Evolutionary conservation across 305 asterid genomes (phyloP).

Genomic region (Galium porrigens): DNA sequence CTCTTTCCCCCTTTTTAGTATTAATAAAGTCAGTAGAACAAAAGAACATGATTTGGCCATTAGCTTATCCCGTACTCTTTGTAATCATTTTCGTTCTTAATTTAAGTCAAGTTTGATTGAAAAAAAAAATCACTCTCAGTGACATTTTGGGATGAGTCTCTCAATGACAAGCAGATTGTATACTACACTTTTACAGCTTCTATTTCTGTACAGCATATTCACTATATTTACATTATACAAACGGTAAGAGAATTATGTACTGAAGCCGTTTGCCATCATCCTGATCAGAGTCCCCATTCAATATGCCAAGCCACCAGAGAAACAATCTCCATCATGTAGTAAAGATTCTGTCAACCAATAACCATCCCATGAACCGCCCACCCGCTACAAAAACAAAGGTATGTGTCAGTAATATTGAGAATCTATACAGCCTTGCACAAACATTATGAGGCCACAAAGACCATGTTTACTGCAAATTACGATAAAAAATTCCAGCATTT

Average conservation of each 20-base stretch:
- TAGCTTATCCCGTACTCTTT: too few relatives aligned
- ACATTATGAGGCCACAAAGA: neutral
- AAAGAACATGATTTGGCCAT: too few relatives aligned
- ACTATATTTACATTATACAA: neutral
- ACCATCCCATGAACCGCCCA: slow-evolving; percentile 96
- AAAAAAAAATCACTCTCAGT: too few relatives aligned
- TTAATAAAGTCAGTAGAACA: too few relatives aligned
- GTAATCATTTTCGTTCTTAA: too few relatives aligned
- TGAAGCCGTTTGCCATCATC: neutral
- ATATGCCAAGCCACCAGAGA: slow-evolving; percentile 80
- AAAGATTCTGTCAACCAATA: slow-evolving; percentile 88
- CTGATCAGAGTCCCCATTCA: slow-evolving; percentile 18
- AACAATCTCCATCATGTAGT: slow-evolving; percentile 74
- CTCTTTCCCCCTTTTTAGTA: too few relatives aligned
- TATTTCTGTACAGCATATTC: neutral
- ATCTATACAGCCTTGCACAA: neutral
- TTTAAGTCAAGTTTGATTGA: too few relatives aligned
- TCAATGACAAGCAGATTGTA: neutral
- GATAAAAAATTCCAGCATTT: too few relatives aligned
- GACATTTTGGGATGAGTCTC: too few relatives aligned
- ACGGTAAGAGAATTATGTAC: slow-evolving; percentile 2
- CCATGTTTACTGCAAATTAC: too few relatives aligned
- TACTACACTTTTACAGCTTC: neutral
- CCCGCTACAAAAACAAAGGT: slow-evolving; percentile 33
- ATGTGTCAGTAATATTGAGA: neutral